Percentiles rank a stretch among this genome's conserved stretches.
Evolutionary conservation across 2,329 filamentous ascomycete species (phyloP).

Genomic region (Tolypocladium tundrense): DNA sequence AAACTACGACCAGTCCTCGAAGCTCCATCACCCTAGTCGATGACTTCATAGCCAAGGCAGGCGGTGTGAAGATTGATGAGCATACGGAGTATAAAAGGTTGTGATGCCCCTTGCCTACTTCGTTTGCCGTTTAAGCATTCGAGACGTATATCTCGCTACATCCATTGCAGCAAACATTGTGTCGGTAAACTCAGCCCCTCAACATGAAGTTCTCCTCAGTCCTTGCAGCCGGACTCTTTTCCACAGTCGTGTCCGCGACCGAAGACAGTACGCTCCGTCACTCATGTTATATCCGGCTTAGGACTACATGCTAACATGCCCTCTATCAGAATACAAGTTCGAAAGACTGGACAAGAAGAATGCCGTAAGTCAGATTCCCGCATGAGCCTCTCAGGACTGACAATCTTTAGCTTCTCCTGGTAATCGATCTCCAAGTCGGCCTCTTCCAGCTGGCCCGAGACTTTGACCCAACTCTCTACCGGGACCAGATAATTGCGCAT

Average conservation of each 20-base stretch:
- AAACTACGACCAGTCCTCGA: background rate
- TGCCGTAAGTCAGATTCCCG: background rate
- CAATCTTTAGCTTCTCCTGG: slow-evolving; percentile 19
- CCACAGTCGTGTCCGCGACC: background rate
- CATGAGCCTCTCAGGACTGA: background rate
- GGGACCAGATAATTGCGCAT: slow-evolving; percentile 58
- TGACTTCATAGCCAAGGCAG: background rate
- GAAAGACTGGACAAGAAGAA: background rate
- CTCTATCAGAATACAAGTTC: background rate
- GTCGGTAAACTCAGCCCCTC: background rate
- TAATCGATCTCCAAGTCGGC: slow-evolving; percentile 27
- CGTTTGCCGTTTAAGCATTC: background rate
- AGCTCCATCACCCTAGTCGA: background rate
- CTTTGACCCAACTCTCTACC: slow-evolving; percentile 54
- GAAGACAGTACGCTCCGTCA: background rate
- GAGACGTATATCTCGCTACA: background rate
- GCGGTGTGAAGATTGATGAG: background rate
- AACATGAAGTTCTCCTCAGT: background rate
- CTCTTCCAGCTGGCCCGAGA: slow-evolving; percentile 44
- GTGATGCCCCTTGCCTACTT: background rate
- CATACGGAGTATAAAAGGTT: background rate
- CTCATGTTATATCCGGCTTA: background rate
- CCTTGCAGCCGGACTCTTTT: background rate
- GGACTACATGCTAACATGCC: background rate
- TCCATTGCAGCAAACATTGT: background rate